Conservation (phyloP, 495 filamentous ascomycete genomes). For the Cladorrhinum samala region DNA sequence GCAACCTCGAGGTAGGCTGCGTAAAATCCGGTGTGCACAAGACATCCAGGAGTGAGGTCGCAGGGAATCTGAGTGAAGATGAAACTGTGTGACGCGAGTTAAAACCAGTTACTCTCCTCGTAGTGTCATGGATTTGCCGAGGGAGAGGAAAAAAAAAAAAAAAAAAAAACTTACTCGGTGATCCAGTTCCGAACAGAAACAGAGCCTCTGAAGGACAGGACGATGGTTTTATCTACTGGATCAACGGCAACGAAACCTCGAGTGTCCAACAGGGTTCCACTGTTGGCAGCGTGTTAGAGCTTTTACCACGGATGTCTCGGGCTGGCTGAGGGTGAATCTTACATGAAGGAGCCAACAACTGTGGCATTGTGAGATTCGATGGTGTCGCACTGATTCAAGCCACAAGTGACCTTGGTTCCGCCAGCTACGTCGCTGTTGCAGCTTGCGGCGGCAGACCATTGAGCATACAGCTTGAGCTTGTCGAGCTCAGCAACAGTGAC, state of each 20-base stretch:
- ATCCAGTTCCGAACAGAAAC: slow-evolving; percentile 60
- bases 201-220: slow-evolving; percentile 66
- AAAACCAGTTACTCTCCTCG: not conserved
- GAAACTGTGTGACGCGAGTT: slow-evolving; percentile 20
- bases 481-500: slow-evolving; percentile 34
- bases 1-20: slow-evolving; percentile 33
- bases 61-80: slow-evolving; percentile 28
- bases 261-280: slow-evolving; percentile 51
- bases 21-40: slow-evolving; percentile 37
- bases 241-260: slow-evolving; percentile 68
- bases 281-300: slow-evolving; percentile 21
- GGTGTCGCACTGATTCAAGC: slow-evolving; percentile 53
- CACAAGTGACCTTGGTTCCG: slow-evolving; percentile 52
- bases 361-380: slow-evolving; percentile 49
- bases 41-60: slow-evolving; percentile 27
- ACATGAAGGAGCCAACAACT: slow-evolving; percentile 56
- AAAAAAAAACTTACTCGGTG: slow-evolving; percentile 48
- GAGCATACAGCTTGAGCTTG: slow-evolving; percentile 55
- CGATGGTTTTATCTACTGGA: slow-evolving; percentile 52
- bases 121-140: too few relatives aligned
- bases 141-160: not conserved
- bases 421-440: slow-evolving; percentile 51
- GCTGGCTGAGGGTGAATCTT: slow-evolving; percentile 17
- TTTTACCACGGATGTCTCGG: not conserved
- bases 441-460: slow-evolving; percentile 66